Evolutionary conservation across 73 alveolate species (phyloP).

Genomic region (Urostyla sp.): DNA sequence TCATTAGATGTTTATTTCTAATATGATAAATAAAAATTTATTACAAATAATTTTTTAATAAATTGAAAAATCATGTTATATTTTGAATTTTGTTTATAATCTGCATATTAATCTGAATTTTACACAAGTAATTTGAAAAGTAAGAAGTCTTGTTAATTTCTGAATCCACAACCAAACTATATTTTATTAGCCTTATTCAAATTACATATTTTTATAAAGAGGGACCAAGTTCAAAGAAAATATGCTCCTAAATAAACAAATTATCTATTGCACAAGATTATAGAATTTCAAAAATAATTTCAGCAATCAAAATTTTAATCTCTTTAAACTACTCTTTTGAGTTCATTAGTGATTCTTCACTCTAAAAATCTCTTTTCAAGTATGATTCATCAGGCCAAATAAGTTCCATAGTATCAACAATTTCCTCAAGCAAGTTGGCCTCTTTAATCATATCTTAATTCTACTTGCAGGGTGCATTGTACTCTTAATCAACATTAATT

Average conservation of each 20-base stretch:
- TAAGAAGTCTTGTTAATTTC: conserved; percentile 13
- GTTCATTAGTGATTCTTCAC: background rate
- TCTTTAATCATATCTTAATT: conserved; percentile 1
- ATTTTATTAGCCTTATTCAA: background rate
- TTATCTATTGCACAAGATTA: background rate
- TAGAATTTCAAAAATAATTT: conserved; percentile 16
- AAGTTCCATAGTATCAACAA: background rate
- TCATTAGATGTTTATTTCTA: conserved; percentile 21
- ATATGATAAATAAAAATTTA: background rate
- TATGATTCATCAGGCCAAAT: conserved; percentile 48
- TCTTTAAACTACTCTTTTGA: conserved; percentile 16
- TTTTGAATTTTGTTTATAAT: conserved; percentile 47
- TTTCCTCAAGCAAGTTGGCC: background rate
- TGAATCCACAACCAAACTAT: conserved; percentile 52
- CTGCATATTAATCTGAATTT: conserved; percentile 39
- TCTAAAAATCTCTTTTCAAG: conserved; percentile 9
- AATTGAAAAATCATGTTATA: conserved; percentile 29
- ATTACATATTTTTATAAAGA: conserved; percentile 43
- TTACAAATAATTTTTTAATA: conserved; percentile 34
- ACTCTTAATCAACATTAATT: conserved; percentile 32
- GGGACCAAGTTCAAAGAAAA: conserved; percentile 49
- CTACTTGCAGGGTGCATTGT: conserved; percentile 1
- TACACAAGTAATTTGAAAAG: conserved; percentile 42
- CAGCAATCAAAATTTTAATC: conserved; percentile 10
- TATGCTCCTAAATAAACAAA: background rate